Base-by-base conservation (phyloP, 108 stramenopile species). In the Nitzschia sp. region DNA sequence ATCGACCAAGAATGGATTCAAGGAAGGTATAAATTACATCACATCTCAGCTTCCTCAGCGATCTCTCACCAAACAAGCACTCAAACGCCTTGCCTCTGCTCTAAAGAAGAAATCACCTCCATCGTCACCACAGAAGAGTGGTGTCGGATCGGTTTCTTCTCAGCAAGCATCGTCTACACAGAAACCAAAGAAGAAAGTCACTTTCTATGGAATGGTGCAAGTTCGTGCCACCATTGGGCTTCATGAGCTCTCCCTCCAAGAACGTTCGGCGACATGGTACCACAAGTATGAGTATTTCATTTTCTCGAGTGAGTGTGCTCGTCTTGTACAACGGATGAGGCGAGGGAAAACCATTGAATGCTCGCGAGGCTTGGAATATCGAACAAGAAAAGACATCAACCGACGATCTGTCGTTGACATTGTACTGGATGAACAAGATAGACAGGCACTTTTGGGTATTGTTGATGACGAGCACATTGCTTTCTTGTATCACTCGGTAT, bases 401-500 rank as follows among this genome's bases (percentile, higher is more conserved):
- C 61, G 61, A 12, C 22, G 42, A 20, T 8, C 20, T 9, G 41
- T 42, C 6, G 20, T 44, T 8, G 42, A 46, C 22, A 7, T 22
- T 44, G 61, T 44, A 3, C 40, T 62, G 10, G 20, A 19, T 1
- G 61, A 62, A 24, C 61, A 62, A 46, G 21, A 62, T 22, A 12
- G 43, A 19, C 61, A 62, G 40, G 14, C 19, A 6, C 29, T 11
- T 2, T n/a, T 17, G 10, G 57, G 57, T n/a, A 38, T 40, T 17
- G 10, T 17, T 10, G 61, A 17, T 10, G 39, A 40, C 7, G 34
- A 58, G 15, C 3, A 25, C 39, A 62, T 62, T 24, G 61, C 61
- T 2, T 39, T 14, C 8, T 10, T 62, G n/a, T 62, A 62, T 38
- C 61, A 46, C 21, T 15, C 42, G 14, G 61, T 10, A 10, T 43